Evolutionary conservation across 2,329 filamentous ascomycete genomes (phyloP), one percentile per base, ranked within the genome.

Genomic region (Diplocarpon mali): DNA sequence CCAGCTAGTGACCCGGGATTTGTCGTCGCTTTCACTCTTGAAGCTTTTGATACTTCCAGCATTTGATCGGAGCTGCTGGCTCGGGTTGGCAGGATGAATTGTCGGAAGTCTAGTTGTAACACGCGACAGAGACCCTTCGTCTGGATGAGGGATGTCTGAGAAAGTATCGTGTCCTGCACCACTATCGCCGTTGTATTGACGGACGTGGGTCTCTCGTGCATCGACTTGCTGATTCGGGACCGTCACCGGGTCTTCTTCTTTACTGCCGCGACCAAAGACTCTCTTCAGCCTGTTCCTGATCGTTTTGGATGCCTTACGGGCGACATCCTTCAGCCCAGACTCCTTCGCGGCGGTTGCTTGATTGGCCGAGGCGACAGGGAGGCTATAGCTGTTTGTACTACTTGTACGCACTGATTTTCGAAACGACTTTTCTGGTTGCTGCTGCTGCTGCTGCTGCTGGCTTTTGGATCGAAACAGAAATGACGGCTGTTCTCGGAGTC

Each of bases 1-100:
- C 83, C 83, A 86, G 60, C 82, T 87, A 2, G 81, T 85, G 40
- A 85, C 75, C 16, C 81, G 67, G n/a, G 78, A 83, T 51, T 67
- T 74, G 15, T 76, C 71, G 32, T 75, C 71, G 36, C 53, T 12
- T 5, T 67, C 65, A 42, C 64, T 69, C 16, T 52, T 53, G 2
- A 72, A 51, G 47, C 70, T 78, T 47, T 72, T 72, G 5, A 77
- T 53, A 49, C 76, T 79, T 1, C 73, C 75, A 52, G 71, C 66
- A 30, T 70, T 69, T 7, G 75, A 78, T 40, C 63, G 67, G 36
- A 74, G 58, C 44, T 69, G 65, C 38, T 72, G 67, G 30, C 61
- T 64, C 0, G 67, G 69, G 2, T 68, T 64, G 1, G 70, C 64
- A 4, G 65, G 60, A 47, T 75, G 71, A 6, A 79, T 47, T 2